Evolutionary conservation across 129 eudicot species (phyloP), one percentile per base, ranked within the genome.

Genomic region (Kitagawia praeruptora): DNA sequence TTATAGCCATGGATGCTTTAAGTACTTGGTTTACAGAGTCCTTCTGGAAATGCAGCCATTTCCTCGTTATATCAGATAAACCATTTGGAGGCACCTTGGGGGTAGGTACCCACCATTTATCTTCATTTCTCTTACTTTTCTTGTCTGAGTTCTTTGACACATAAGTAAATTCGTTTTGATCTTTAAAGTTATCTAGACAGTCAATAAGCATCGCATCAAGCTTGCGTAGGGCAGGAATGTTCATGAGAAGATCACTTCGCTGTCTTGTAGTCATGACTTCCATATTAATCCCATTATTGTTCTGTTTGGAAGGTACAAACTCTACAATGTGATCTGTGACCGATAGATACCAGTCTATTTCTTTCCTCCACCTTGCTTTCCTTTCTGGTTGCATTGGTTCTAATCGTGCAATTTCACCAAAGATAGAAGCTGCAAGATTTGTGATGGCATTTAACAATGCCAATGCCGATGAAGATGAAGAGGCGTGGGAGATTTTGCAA

Each of bases 81-180:
- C 99, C 99, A 47, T 81, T 75, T 70, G 89, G 82, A 3, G 99
- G 98, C 79, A 96, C 96, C 83, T 96, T 89, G 18, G 96, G 96
- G 28, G 93, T 89, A 21, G 99, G 98, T 73, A 92, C 79, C 98
- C 99, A 92, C 98, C 98, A 92, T 85, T 92, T 92, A 37, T 96
- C 98, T 16, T 87, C 93, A 76, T 87, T 88, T 56, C 96, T 89
- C 79, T 79, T 85, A 78, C 72, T 81, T 44, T 77, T 76, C 58
- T 79, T 83, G 7, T 90, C 96, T 3, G 79, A 56, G 70, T 88
- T 86, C 78, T 87, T 90, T 10, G 97, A 87, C 39, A 34, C 78
- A 70, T 95, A 95, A 16, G 87, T 77, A 84, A 96, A 92, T 80
- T 96, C 99, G 44, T 86, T 78, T 79, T 91, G 98, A 28, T 85